These are phyloP conservation scores for Termitomyces sp. DNA, from an alignment of 768 basidiomycete species.

Conservation along the genomic window DNA sequence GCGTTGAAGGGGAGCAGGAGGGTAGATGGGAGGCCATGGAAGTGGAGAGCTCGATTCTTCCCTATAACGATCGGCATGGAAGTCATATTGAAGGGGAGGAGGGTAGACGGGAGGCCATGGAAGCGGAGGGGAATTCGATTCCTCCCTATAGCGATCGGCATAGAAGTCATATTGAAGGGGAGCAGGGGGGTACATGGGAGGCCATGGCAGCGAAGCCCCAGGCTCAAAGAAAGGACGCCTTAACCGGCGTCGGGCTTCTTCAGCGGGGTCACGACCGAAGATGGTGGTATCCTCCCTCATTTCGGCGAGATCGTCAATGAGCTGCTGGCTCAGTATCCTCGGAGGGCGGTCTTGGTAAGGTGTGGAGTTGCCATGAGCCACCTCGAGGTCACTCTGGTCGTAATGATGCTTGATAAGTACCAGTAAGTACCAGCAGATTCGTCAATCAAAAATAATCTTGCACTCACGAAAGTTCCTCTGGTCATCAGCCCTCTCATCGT, in stretches of 20 bases:
- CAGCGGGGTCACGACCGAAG: neutral
- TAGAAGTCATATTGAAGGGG: too few relatives aligned
- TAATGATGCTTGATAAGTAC: neutral
- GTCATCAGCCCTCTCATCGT: neutral
- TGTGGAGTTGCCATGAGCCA: neutral
- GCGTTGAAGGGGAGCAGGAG: too few relatives aligned
- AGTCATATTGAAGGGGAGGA: too few relatives aligned
- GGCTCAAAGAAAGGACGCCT: neutral
- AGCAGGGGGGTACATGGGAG: neutral
- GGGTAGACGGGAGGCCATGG: too few relatives aligned
- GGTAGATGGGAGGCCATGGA: too few relatives aligned
- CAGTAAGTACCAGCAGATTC: neutral
- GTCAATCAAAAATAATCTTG: neutral
- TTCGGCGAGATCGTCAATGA: slow-evolving; percentile 3
- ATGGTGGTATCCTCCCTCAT: neutral
- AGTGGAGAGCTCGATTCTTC: too few relatives aligned
- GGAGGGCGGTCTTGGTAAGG: neutral
- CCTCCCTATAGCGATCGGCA: too few relatives aligned
- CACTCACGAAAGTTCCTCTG: neutral
- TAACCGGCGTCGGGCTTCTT: neutral
- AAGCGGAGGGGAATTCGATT: too few relatives aligned
- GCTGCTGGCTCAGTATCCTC: neutral
- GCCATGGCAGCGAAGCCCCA: neutral
- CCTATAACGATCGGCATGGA: too few relatives aligned
- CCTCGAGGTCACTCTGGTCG: neutral